These are phyloP conservation scores for Bruguiera parviflora DNA, from an alignment of 345 rosid species.

Conservation along the genomic window DNA sequence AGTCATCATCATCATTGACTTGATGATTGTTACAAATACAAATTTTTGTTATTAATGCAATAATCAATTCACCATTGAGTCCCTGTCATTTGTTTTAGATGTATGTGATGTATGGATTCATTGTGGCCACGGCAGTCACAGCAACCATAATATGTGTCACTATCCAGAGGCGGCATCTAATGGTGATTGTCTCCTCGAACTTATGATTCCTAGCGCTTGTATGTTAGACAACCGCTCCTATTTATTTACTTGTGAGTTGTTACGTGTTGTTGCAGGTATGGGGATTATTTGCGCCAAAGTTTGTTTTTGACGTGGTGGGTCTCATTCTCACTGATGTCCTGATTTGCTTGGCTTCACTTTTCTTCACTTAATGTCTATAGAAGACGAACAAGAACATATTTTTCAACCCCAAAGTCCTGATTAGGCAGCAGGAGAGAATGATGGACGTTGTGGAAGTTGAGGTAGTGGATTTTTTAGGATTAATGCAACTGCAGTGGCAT, in stretches of 20 bases:
- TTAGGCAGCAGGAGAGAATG: too few relatives aligned
- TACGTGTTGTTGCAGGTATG: slow-evolving; percentile 63
- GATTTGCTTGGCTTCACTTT: slow-evolving; percentile 63
- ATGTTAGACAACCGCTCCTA: background rate
- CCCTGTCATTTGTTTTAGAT: slow-evolving; percentile 37
- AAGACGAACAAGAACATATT: too few relatives aligned
- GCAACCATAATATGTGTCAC: slow-evolving; percentile 76
- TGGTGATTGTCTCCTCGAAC: slow-evolving; percentile 41
- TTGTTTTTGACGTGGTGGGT: slow-evolving; percentile 76
- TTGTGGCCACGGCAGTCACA: slow-evolving; percentile 46
- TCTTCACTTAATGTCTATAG: slow-evolving; percentile 19
- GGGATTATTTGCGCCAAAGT: slow-evolving; percentile 93
- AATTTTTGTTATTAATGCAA: too few relatives aligned
- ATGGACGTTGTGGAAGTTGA: too few relatives aligned
- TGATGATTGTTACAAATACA: too few relatives aligned
- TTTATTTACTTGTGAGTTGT: background rate
- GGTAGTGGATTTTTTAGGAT: too few relatives aligned
- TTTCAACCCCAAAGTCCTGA: too few relatives aligned
- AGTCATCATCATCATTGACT: too few relatives aligned
- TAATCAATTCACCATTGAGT: too few relatives aligned
- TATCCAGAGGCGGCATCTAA: slow-evolving; percentile 83
- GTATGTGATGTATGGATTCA: slow-evolving; percentile 67
- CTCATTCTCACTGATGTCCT: slow-evolving; percentile 58
- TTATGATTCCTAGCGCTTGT: background rate
- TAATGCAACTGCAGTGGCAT: too few relatives aligned